phyloP scores from a whole-genome alignment of 768 basidiomycete genomes.

The Grammothele lineata region DNA sequence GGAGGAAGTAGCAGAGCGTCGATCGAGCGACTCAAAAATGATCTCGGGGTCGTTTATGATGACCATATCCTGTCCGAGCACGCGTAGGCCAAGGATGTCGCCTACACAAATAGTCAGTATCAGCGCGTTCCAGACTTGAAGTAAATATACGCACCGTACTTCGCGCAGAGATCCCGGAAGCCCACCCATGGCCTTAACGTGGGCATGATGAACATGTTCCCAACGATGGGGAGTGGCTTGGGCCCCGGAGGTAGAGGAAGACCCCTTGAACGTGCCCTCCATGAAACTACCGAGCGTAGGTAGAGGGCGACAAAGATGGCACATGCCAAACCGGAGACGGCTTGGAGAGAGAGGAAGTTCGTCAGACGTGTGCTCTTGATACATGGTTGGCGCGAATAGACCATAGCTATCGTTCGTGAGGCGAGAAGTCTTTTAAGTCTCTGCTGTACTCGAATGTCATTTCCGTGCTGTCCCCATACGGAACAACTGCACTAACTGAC shows the following conservation, averaged over 20 bases:
- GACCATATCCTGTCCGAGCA: conserved; percentile 6
- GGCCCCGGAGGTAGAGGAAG: conserved; percentile 8
- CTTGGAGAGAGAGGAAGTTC: no score
- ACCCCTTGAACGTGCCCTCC: background rate
- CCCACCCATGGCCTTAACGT: conserved; percentile 1
- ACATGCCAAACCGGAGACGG: no score
- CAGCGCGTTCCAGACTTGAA: no score
- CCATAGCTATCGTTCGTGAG: no score
- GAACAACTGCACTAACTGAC: no score
- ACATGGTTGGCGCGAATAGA: no score
- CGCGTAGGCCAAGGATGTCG: background rate
- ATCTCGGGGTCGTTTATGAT: conserved; percentile 19
- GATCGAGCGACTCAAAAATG: conserved; percentile 24
- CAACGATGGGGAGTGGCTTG: background rate
- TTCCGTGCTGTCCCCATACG: no score
- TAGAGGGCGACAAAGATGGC: no score
- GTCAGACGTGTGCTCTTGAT: no score
- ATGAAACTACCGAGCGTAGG: no score
- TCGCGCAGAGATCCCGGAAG: background rate
- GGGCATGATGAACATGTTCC: conserved; percentile 5
- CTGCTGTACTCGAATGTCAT: no score
- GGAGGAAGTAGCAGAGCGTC: conserved; percentile 23
- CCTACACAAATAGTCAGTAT: background rate
- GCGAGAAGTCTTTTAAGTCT: no score
- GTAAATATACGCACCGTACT: conserved; percentile 6